Conservation (phyloP, 2,329 filamentous ascomycete genomes). For the Parastagonospora nodorum region DNA sequence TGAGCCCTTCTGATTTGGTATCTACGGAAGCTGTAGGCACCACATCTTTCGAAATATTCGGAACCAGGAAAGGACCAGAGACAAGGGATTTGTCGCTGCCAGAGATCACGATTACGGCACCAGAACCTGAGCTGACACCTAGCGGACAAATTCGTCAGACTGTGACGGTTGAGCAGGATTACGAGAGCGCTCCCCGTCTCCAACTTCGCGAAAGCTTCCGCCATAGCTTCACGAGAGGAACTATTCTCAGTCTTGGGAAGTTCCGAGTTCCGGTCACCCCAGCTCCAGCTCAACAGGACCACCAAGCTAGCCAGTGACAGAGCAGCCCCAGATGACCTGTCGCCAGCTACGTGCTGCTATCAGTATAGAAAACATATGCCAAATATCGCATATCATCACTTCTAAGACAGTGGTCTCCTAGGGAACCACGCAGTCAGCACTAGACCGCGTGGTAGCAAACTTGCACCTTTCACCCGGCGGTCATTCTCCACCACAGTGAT, state of each 20-base stretch:
- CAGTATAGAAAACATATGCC: background rate
- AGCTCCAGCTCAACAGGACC: too few relatives aligned
- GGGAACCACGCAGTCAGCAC: background rate
- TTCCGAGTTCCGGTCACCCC: background rate
- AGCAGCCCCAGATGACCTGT: too few relatives aligned
- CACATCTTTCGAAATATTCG: conserved; percentile 17
- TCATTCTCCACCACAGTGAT: background rate
- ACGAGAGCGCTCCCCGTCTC: conserved; percentile 20
- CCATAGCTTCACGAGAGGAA: conserved; percentile 25
- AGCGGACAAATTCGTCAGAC: conserved; percentile 22
- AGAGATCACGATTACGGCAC: background rate
- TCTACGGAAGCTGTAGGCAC: conserved; percentile 12
- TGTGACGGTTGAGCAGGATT: conserved; percentile 22
- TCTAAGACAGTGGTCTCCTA: background rate
- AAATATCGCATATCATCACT: background rate
- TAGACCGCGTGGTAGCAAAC: background rate
- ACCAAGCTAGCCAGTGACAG: too few relatives aligned
- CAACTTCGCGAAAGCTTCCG: conserved; percentile 26
- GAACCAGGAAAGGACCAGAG: conserved; percentile 4
- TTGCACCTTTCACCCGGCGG: background rate
- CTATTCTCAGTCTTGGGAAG: conserved; percentile 20
- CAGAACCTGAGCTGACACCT: conserved; percentile 1
- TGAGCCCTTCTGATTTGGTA: conserved; percentile 23
- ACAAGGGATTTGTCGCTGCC: background rate
- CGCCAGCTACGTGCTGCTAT: too few relatives aligned